phyloP scores from a whole-genome alignment of 345 rosid genomes.

The Arabidopsis suecica region DNA sequence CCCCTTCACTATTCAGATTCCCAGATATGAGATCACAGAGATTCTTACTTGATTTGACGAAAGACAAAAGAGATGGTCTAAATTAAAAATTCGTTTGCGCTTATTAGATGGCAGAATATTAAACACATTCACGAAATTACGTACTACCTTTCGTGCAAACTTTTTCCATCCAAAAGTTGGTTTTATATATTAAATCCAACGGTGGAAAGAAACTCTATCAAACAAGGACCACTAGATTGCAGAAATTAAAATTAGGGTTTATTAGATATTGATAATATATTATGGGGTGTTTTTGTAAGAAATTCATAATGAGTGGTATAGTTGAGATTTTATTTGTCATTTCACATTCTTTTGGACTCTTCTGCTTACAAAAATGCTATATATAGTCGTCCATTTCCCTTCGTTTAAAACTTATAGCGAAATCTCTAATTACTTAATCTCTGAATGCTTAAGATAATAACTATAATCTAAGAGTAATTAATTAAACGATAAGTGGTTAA shows the following conservation, averaged over 20 bases:
- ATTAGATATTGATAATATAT: fast-evolving
- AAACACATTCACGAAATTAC: constrained; percentile 37
- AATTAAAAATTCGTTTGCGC: constrained; percentile 37
- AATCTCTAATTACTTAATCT: constrained; percentile 36
- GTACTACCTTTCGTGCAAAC: constrained; percentile 29
- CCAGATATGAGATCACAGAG: constrained; percentile 15
- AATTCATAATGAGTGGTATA: neutral
- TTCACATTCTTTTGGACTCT: constrained; percentile 33
- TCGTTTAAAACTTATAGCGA: constrained; percentile 41
- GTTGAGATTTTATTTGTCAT: neutral
- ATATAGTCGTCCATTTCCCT: constrained; percentile 39
- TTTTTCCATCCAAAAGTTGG: constrained; percentile 23
- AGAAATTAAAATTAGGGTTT: neutral
- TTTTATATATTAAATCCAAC: constrained; percentile 21
- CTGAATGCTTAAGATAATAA: neutral
- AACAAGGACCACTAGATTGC: constrained; percentile 30
- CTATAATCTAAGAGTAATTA: neutral
- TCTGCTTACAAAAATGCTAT: constrained; percentile 40
- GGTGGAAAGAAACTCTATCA: constrained; percentile 27
- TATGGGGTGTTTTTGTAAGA: neutral
- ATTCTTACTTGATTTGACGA: constrained; percentile 37
- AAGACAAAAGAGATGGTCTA: constrained; percentile 42
- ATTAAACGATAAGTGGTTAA: constrained; percentile 15
- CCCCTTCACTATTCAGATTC: neutral
- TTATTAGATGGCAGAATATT: constrained; percentile 41